These are phyloP conservation scores for Colletotrichum sp. DNA, from an alignment of 2,329 filamentous ascomycete genomes.

Conservation along the genomic window DNA sequence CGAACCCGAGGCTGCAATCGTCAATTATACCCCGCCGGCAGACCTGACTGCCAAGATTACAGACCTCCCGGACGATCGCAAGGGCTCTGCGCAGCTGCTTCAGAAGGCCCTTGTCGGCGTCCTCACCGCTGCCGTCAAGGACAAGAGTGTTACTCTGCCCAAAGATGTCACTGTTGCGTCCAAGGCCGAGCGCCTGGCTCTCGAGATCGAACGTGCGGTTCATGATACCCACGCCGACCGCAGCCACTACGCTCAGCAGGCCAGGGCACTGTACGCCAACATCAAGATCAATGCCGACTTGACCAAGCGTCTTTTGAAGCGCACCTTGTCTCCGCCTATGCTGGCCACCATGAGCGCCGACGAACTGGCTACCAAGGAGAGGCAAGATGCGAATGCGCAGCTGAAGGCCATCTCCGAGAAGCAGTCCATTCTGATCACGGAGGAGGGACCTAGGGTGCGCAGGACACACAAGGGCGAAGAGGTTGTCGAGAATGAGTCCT, in stretches of 20 bases:
- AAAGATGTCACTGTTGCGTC: constrained; percentile 68
- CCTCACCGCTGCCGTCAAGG: constrained; percentile 71
- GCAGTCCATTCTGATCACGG: constrained; percentile 82
- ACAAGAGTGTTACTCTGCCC: constrained; percentile 65
- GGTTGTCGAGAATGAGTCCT: constrained; percentile 77
- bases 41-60: constrained; percentile 57
- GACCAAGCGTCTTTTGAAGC: constrained; percentile 75
- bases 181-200: constrained; percentile 72
- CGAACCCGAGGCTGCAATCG: constrained; percentile 45
- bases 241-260: constrained; percentile 64
- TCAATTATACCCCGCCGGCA: constrained; percentile 53
- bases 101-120: constrained; percentile 72
- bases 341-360: constrained; percentile 88
- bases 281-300: constrained; percentile 87
- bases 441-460: constrained; percentile 78
- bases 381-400: constrained; percentile 77
- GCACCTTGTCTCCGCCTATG: constrained; percentile 73
- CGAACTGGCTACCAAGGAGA: constrained; percentile 90
- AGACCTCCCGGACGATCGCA: constrained; percentile 67
- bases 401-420: constrained; percentile 82
- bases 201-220: constrained; percentile 80
- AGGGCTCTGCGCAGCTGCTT: constrained; percentile 72
- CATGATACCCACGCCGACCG: constrained; percentile 59
- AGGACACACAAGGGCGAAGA: constrained; percentile 97
- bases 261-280: constrained; percentile 82